Evolutionary conservation across 1,284 basidiomycete genomes (phyloP), one percentile per base, ranked within the genome.

Genomic region (Ustilago sp.): DNA sequence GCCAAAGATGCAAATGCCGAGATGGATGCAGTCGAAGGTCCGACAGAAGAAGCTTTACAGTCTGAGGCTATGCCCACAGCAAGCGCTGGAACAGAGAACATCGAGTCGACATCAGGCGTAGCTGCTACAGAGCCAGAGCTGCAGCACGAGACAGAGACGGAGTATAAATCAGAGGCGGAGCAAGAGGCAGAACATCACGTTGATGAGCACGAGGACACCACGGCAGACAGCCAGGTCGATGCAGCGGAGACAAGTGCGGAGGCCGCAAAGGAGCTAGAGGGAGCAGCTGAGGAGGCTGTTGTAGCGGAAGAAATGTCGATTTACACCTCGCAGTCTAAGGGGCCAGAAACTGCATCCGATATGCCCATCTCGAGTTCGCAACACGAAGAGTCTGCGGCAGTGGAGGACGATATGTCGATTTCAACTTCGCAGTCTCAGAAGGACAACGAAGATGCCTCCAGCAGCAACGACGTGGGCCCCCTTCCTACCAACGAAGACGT

Each of bases 401-500:
- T 28, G 23, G 23, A 41, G n/a, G 43, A 41, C 34, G 32, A 48
- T 11, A 51, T 39, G 19, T 34, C 41, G 9, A 13, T n/a, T 23
- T 19, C 39, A 19, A 34, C 53, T 8, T 39, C 62, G 8, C 58
- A 35, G n/a, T 38, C 39, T 11, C 13, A 55, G 7, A 13, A 31
- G 9, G 35, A 45, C 15, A 23, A 9, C 17, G n/a, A 66, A 5
- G 56, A 59, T 15, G 56, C 52, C n/a, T 19, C n/a, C 3, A 60
- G 39, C 48, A 35, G 35, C 15, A 15, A n/a, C 1, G 50, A n/a
- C 6, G 50, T 60, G 12, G 31, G 36, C 3, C 13, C 39, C 6
- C 58, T 59, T 8, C 71, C 59, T 3, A 68, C 66, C 31, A 63
- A 68, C 47, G 63, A 50, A 17, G 71, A 74, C 35, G 63, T 74